Evolutionary conservation across 1,284 basidiomycete species (phyloP).

Genomic region (Pseudozyma sp.): DNA sequence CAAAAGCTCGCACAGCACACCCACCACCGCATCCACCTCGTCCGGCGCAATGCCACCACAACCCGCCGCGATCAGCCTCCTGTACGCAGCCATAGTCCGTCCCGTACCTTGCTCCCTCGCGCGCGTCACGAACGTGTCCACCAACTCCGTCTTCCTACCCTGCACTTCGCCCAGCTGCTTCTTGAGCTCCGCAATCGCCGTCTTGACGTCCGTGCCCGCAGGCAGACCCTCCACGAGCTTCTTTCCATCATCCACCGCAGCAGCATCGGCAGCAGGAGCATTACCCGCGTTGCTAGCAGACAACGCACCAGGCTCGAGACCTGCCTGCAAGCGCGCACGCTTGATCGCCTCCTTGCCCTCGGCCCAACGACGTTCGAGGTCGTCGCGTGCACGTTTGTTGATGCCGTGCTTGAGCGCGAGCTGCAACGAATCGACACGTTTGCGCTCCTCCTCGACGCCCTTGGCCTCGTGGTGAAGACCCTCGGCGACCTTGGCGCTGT

Average conservation of each 20-base stretch:
- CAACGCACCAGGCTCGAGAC: conserved; percentile 38
- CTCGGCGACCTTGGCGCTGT: conserved; percentile 81
- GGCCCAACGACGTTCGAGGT: conserved; percentile 56
- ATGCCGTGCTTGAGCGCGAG: conserved; percentile 79
- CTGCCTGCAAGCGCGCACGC: conserved; percentile 47
- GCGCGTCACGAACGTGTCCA: conserved; percentile 46
- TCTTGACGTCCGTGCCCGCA: conserved; percentile 29
- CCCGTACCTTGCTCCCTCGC: conserved; percentile 63
- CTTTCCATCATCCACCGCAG: conserved; percentile 7
- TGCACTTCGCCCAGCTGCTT: conserved; percentile 48
- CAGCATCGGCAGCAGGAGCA: conserved; percentile 1
- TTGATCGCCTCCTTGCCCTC: conserved; percentile 49
- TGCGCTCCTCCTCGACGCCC: conserved; percentile 77
- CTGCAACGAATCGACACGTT: conserved; percentile 77
- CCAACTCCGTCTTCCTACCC: conserved; percentile 35
- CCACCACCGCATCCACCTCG: conserved; percentile 66
- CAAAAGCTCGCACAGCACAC: conserved; percentile 64
- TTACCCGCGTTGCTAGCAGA: conserved; percentile 28
- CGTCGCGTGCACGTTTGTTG: conserved; percentile 77
- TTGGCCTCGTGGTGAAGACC: conserved; percentile 75
- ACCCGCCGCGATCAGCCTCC: conserved; percentile 65
- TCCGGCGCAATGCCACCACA: conserved; percentile 64
- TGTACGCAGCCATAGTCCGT: conserved; percentile 63
- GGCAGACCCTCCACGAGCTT: conserved; percentile 28
- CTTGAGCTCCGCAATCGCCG: conserved; percentile 46